Conservation (phyloP, 2,329 filamentous ascomycete genomes). For the Colletotrichum truncatum region DNA sequence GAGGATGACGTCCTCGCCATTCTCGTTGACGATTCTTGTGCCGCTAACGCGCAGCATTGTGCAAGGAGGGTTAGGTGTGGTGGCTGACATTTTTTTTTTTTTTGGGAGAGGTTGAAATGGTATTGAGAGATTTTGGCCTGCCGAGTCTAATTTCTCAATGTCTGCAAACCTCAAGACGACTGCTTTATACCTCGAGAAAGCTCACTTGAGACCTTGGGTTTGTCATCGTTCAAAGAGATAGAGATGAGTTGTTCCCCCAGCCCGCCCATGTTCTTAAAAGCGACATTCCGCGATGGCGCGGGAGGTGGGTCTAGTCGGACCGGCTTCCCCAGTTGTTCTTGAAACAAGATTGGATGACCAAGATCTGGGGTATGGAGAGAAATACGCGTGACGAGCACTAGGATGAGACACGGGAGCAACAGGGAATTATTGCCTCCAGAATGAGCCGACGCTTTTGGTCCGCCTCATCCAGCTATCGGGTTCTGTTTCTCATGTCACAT, state of each 20-base stretch:
- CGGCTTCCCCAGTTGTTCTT: not conserved
- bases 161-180: not conserved
- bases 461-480: not conserved
- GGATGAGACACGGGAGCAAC: not conserved
- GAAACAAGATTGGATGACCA: not conserved
- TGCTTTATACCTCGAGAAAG: slow-evolving; percentile 12
- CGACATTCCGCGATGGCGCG: slow-evolving; percentile 23
- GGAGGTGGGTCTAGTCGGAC: not conserved
- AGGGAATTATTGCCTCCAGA: not conserved
- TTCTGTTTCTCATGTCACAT: not conserved
- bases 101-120: too few relatives aligned
- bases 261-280: not conserved
- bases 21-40: slow-evolving; percentile 51
- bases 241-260: not conserved
- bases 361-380: slow-evolving; percentile 8
- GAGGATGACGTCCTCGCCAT: slow-evolving; percentile 56
- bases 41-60: slow-evolving; percentile 41
- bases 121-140: not conserved
- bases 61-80: slow-evolving; percentile 31
- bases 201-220: too few relatives aligned
- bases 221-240: not conserved
- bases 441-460: not conserved
- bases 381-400: not conserved
- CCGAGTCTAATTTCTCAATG: not conserved
- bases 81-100: slow-evolving; percentile 5